Evolutionary conservation across 1,284 basidiomycete genomes (phyloP).

Genomic region (Leccinum subspadiceum): DNA sequence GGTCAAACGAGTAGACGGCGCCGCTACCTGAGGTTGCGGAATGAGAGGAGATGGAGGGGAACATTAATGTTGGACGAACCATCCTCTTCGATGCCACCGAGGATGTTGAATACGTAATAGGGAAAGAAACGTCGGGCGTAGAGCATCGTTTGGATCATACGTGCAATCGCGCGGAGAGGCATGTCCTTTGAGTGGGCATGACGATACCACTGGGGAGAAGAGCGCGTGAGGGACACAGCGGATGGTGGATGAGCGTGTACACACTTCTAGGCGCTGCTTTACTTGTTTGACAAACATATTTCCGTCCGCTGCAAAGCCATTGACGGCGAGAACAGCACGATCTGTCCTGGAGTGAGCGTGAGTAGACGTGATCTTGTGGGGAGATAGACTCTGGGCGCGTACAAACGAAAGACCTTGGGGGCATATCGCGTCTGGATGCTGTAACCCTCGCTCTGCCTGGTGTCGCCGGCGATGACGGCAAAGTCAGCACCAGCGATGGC

Average conservation of each 20-base stretch:
- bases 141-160: slow-evolving; percentile 94
- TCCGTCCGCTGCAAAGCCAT: slow-evolving; percentile 93
- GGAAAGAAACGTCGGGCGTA: slow-evolving; percentile 95
- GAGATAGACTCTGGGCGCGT: slow-evolving; percentile 19
- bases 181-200: slow-evolving; percentile 94
- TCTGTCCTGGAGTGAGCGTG: slow-evolving; percentile 65
- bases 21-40: slow-evolving; percentile 64
- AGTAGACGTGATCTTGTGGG: background rate
- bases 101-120: slow-evolving; percentile 94
- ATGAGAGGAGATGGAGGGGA: slow-evolving; percentile 12
- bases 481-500: slow-evolving; percentile 93
- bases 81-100: slow-evolving; percentile 92
- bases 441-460: slow-evolving; percentile 91
- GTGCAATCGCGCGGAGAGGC: slow-evolving; percentile 87
- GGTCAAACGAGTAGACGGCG: slow-evolving; percentile 96
- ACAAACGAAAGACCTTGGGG: slow-evolving; percentile 87
- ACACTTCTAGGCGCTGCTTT: slow-evolving; percentile 87
- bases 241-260: slow-evolving; percentile 19
- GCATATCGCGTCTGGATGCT: slow-evolving; percentile 95
- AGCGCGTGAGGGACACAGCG: slow-evolving; percentile 1
- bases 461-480: slow-evolving; percentile 91
- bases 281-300: slow-evolving; percentile 96
- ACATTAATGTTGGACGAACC: slow-evolving; percentile 51
- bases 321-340: slow-evolving; percentile 88
- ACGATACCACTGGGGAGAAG: slow-evolving; percentile 77